phyloP scores from a whole-genome alignment of 768 basidiomycete genomes.

The Boletus tylopilopsis region DNA sequence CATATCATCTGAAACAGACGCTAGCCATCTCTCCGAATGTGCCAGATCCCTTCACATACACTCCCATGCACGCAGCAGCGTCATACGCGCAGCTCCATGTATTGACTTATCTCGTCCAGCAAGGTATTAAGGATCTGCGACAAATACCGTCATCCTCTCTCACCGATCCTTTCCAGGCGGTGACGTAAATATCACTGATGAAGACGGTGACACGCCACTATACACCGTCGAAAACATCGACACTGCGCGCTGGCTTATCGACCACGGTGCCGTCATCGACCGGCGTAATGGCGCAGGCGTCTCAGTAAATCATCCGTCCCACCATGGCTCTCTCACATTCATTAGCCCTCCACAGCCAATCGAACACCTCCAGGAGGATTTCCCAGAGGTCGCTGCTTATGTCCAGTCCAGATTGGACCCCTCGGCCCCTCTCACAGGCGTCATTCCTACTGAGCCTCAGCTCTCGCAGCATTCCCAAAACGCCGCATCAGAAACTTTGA shows the following conservation, averaged over 20 bases:
- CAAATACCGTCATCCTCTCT: background rate
- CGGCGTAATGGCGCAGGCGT: conserved; percentile 67
- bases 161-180: conserved; percentile 50
- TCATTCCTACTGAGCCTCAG: conserved; percentile 15
- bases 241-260: conserved; percentile 74
- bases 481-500: conserved; percentile 63
- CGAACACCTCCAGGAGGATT: conserved; percentile 67
- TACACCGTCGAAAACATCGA: conserved; percentile 84
- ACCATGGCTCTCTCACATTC: conserved; percentile 10
- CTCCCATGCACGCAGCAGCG: conserved; percentile 92
- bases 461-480: conserved; percentile 71
- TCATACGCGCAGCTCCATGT: conserved; percentile 82
- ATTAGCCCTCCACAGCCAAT: conserved; percentile 43
- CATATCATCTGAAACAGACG: conserved; percentile 29
- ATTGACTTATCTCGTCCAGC: conserved; percentile 72
- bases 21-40: conserved; percentile 65
- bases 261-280: conserved; percentile 67
- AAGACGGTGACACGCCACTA: conserved; percentile 88
- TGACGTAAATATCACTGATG: conserved; percentile 80
- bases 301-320: conserved; percentile 50
- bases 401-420: conserved; percentile 40
- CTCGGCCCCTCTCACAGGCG: conserved; percentile 4
- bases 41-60: conserved; percentile 72
- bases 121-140: conserved; percentile 41
- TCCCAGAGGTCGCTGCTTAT: conserved; percentile 61